phyloP scores from a whole-genome alignment of 1,284 basidiomycete species.

The Agaricales sp. region DNA sequence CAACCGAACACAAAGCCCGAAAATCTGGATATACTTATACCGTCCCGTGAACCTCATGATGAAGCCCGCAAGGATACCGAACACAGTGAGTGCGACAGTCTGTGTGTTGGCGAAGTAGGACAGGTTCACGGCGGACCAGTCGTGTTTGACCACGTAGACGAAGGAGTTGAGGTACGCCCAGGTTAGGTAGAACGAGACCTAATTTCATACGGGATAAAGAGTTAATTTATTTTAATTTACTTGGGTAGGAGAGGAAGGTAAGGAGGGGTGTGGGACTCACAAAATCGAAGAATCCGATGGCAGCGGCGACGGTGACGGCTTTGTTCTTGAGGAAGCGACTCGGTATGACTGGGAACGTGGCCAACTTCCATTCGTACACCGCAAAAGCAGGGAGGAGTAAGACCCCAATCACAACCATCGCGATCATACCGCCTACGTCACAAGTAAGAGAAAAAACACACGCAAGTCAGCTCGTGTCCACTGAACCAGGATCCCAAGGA shows the following conservation, averaged over 20 bases:
- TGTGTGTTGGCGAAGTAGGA: slow-evolving; percentile 48
- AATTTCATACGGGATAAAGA: not conserved
- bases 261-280: no score
- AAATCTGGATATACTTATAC: slow-evolving; percentile 54
- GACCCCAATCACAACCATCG: slow-evolving; percentile 42
- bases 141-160: slow-evolving; percentile 44
- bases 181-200: slow-evolving; percentile 56
- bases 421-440: slow-evolving; percentile 38
- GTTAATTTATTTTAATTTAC: not conserved
- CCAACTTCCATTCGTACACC: slow-evolving; percentile 39
- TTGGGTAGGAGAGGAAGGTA: not conserved
- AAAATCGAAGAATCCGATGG: slow-evolving; percentile 67
- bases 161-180: slow-evolving; percentile 54
- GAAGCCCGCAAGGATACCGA: slow-evolving; percentile 52
- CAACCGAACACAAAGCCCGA: slow-evolving; percentile 60
- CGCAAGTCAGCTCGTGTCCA: no score
- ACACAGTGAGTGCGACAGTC: slow-evolving; percentile 54
- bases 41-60: slow-evolving; percentile 43
- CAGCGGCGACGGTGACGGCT: slow-evolving; percentile 47
- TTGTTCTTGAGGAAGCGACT: slow-evolving; percentile 47
- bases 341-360: slow-evolving; percentile 42
- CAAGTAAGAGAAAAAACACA: not conserved
- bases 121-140: slow-evolving; percentile 38
- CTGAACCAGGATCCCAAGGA: not conserved
- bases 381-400: slow-evolving; percentile 32